phyloP scores from a whole-genome alignment of 2,329 filamentous ascomycete genomes.

The Aspergillus pseudoterreus region DNA sequence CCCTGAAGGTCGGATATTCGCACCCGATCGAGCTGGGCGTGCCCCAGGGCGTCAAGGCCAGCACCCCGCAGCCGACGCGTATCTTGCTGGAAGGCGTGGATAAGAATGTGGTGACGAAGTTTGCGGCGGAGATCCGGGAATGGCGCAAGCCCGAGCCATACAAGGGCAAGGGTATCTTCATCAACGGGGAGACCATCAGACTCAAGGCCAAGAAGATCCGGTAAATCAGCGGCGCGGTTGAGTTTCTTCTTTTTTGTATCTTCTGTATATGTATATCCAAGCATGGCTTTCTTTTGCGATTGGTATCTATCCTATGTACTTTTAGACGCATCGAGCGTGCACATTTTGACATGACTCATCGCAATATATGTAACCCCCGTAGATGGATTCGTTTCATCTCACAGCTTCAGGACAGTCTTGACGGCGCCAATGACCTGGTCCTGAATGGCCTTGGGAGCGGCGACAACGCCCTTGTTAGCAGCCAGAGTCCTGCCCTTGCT shows the following conservation, averaged over 20 bases:
- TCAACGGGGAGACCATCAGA: slow-evolving; percentile 96
- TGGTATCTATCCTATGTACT: slow-evolving; percentile 35
- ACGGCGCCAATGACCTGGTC: slow-evolving; percentile 74
- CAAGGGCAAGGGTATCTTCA: slow-evolving; percentile 98
- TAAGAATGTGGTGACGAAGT: slow-evolving; percentile 82
- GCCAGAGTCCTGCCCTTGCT: slow-evolving; percentile 77
- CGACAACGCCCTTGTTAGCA: slow-evolving; percentile 91
- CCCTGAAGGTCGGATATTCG: slow-evolving; percentile 92
- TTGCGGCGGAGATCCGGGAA: slow-evolving; percentile 80
- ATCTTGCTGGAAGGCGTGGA: slow-evolving; percentile 86
- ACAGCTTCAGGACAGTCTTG: slow-evolving; percentile 66
- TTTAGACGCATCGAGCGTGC: slow-evolving; percentile 29
- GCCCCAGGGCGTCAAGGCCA: slow-evolving; percentile 77
- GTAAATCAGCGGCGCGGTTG: slow-evolving; percentile 46
- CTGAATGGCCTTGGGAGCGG: slow-evolving; percentile 75
- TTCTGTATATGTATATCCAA: slow-evolving; percentile 28
- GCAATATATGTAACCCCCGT: slow-evolving; percentile 10
- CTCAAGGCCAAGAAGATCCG: slow-evolving; percentile 98
- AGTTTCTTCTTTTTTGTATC: slow-evolving; percentile 19
- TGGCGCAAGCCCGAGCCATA: slow-evolving; percentile 96
- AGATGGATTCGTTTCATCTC: slow-evolving; percentile 13
- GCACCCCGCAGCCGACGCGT: slow-evolving; percentile 83
- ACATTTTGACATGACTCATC: slow-evolving; percentile 14
- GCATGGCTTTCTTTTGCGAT: slow-evolving; percentile 19
- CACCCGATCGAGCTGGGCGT: slow-evolving; percentile 90